Percentiles rank a stretch among this genome's conserved stretches.
phyloP scores from a whole-genome alignment of 257 asterid genomes.

The Parsonsia alboflavescens region DNA sequence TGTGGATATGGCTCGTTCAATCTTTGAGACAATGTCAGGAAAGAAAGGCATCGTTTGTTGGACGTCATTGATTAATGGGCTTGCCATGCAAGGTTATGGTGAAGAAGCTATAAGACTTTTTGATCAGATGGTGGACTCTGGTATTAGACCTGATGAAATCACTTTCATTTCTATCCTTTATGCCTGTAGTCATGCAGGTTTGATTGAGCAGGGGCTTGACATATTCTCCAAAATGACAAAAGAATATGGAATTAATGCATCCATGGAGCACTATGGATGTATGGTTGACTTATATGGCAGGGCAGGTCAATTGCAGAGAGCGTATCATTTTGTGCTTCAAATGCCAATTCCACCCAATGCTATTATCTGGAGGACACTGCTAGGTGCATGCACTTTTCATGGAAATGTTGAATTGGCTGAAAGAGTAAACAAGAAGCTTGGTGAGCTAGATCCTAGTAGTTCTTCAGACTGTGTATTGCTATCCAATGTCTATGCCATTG shows the following conservation, averaged over 20 bases:
- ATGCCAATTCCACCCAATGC: constrained; percentile 70
- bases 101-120: constrained; percentile 60
- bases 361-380: constrained; percentile 82
- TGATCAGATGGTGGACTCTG: constrained; percentile 56
- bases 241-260: constrained; percentile 46
- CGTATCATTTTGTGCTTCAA: constrained; percentile 51
- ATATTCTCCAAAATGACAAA: constrained; percentile 53
- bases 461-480: constrained; percentile 63
- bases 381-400: constrained; percentile 78
- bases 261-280: constrained; percentile 85
- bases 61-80: constrained; percentile 69
- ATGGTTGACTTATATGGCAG: constrained; percentile 90
- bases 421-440: constrained; percentile 50
- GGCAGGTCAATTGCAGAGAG: constrained; percentile 59
- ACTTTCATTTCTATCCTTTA: constrained; percentile 54
- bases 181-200: constrained; percentile 90
- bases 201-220: constrained; percentile 51
- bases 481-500: constrained; percentile 71
- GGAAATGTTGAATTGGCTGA: constrained; percentile 67
- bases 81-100: constrained; percentile 80
- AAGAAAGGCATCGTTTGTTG: constrained; percentile 59
- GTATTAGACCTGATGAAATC: constrained; percentile 59
- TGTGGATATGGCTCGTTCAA: constrained; percentile 58
- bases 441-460: constrained; percentile 59
- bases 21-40: constrained; percentile 60